A percentile compares a stretch with the other conserved stretches of the same genome.
Evolutionary conservation across 805 yeast genomes (phyloP).

Genomic region (Yarrowia hollandica): DNA sequence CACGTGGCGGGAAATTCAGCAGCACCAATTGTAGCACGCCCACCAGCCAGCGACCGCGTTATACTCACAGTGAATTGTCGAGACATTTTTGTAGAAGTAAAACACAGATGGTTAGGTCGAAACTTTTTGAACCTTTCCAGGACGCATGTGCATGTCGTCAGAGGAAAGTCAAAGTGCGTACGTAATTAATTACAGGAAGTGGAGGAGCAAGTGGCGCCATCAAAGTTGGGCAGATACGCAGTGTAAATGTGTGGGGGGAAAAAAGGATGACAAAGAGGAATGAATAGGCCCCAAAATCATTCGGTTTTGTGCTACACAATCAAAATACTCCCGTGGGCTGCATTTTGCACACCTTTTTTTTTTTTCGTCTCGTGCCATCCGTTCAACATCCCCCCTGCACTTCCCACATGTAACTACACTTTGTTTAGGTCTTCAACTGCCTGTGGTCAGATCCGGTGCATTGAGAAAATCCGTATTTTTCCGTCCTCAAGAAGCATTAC

Average conservation of each 20-base stretch:
- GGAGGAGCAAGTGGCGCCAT: conserved; percentile 13
- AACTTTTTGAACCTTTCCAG: conserved; percentile 14
- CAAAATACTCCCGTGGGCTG: too few relatives aligned
- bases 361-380: too few relatives aligned
- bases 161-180: too few relatives aligned
- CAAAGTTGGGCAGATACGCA: background rate
- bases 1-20: too few relatives aligned
- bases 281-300: too few relatives aligned
- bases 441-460: background rate
- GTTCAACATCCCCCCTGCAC: background rate
- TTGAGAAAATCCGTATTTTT: background rate
- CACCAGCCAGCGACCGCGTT: background rate
- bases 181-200: too few relatives aligned
- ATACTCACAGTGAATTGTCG: conserved; percentile 27
- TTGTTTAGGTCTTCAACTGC: background rate
- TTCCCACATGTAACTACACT: background rate
- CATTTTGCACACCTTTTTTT: too few relatives aligned
- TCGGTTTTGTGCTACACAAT: too few relatives aligned
- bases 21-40: too few relatives aligned
- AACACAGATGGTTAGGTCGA: background rate
- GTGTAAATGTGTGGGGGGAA: too few relatives aligned
- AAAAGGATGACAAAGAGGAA: too few relatives aligned
- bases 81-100: conserved; percentile 17
- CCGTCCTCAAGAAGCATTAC: background rate
- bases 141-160: background rate